A percentile compares a stretch with the other conserved stretches of the same genome.
phyloP scores from a whole-genome alignment of 192 early-diverging fungal genomes.

The Dimargaris xerosporica region DNA sequence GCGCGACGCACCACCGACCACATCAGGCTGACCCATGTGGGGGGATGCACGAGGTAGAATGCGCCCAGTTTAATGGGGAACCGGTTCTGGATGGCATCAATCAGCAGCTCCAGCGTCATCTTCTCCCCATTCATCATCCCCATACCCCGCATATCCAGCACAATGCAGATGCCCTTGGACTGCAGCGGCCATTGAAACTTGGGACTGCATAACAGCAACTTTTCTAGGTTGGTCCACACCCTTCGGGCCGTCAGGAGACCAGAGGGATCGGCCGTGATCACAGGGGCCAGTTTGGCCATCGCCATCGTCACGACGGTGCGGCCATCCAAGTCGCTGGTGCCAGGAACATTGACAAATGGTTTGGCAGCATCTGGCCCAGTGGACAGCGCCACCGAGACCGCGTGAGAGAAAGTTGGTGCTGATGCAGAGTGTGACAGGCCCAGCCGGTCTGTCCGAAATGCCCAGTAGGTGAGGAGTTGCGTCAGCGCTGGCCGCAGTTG shows the following conservation, averaged over 20 bases:
- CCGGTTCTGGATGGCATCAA: slow-evolving; percentile 8
- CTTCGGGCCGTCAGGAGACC: not conserved
- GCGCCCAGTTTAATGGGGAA: slow-evolving; percentile 10
- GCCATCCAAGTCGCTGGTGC: not conserved
- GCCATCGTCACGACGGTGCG: not conserved
- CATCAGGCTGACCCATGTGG: not conserved
- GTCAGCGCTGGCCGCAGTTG: not conserved
- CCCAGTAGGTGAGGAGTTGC: not conserved
- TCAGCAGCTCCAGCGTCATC: not conserved
- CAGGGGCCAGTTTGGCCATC: not conserved
- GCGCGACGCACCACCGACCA: slow-evolving; percentile 7
- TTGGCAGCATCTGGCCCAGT: not conserved
- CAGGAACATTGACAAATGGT: slow-evolving; percentile 2
- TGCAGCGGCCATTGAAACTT: not conserved
- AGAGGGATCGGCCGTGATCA: not conserved
- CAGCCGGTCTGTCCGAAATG: slow-evolving; percentile 1
- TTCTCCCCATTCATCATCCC: slow-evolving; percentile 10
- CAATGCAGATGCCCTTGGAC: slow-evolving; percentile 4
- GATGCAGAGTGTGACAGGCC: not conserved
- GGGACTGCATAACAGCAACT: not conserved
- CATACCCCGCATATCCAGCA: slow-evolving; percentile 5
- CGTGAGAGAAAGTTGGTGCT: not conserved
- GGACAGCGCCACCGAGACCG: not conserved
- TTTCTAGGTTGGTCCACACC: slow-evolving; percentile 2
- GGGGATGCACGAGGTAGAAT: slow-evolving; percentile 7